Conservation (phyloP, 129 eudicot genomes). For the Silybum marianum region DNA sequence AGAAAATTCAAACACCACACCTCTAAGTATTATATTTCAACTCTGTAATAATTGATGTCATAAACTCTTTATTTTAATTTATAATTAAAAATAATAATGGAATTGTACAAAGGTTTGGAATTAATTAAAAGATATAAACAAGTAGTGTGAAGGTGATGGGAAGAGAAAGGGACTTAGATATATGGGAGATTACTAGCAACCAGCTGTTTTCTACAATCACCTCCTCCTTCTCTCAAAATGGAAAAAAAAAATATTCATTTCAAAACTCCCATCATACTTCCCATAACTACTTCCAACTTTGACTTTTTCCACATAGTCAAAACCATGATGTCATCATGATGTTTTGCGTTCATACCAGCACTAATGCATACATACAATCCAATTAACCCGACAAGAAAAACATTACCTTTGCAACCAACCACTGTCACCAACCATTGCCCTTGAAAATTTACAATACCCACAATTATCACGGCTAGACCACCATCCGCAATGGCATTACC, state of each 20-base stretch:
- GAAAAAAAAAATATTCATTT: slow-evolving; percentile 20
- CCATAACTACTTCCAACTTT: slow-evolving; percentile 16
- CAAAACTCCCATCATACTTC: slow-evolving; percentile 30
- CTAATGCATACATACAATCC: not conserved
- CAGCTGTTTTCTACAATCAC: slow-evolving; percentile 36
- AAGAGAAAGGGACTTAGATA: slow-evolving; percentile 14
- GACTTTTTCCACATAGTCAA: slow-evolving; percentile 24
- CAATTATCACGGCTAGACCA: not conserved
- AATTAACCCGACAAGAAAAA: not conserved
- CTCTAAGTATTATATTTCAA: not conserved
- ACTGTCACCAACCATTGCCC: not conserved
- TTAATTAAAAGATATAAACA: slow-evolving; percentile 3
- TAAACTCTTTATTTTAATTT: not conserved
- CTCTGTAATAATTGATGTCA: not conserved
- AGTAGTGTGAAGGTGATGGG: slow-evolving; percentile 1
- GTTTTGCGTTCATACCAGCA: slow-evolving; percentile 4
- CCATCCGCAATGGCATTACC: not conserved
- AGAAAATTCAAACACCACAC: not conserved
- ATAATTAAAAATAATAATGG: too few species aligned
- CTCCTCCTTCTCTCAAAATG: slow-evolving; percentile 4
- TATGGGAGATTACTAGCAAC: slow-evolving; percentile 35
- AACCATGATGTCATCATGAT: slow-evolving; percentile 29
- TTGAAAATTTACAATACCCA: not conserved
- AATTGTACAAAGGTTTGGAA: not conserved
- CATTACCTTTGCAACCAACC: not conserved